Evolutionary conservation across 352 stramenopile species (phyloP), one percentile per base, ranked within the genome.

Genomic region (Stramenopiles sp.): DNA sequence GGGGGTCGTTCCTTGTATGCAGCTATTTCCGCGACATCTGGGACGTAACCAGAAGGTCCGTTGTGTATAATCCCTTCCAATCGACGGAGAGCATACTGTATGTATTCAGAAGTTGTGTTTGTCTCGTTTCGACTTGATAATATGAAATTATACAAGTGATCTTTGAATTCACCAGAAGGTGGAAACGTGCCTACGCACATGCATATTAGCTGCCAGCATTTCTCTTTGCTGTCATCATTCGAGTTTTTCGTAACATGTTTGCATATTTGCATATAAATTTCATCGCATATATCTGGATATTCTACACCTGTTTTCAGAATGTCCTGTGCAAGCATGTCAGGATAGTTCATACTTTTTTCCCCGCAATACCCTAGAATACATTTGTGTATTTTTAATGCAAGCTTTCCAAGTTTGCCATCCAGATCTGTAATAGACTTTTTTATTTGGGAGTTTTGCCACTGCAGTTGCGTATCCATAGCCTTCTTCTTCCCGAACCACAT

Each of bases 301-400:
- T 93, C 89, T 14, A 97, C 81, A 0, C 91, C 93, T 82, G 96
- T 94, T 81, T 94, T 90, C 29, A 97, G 85, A 75, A 97, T 92
- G 80, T 95, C 95, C 84, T 97, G 92, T 22, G 92, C 92, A 32
- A 97, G 86, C 86, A 95, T 97, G 67, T 95, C 93, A 7, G 93
- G 92, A 82, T 95, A 97, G 81, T 91, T 93, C 33, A 97, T 92
- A 80, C 94, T 91, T 4, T 94, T 93, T 81, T 97, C 93, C 0
- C 93, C 91, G 91, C 96, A 97, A 87, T 97, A 97, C 0, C 93
- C 92, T 22, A 97, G 86, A 32, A 97, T 89, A 81, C 91, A 95
- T 30, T 93, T 92, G 85, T 96, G 93, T n/a, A 97, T 92, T 0
- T 91, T 78, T 78, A 78, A 33, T 14, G 71, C 4, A 31, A 33